These are phyloP conservation scores for Allium sativum DNA, from an alignment of 106 monocot genomes.

Conservation along the genomic window DNA sequence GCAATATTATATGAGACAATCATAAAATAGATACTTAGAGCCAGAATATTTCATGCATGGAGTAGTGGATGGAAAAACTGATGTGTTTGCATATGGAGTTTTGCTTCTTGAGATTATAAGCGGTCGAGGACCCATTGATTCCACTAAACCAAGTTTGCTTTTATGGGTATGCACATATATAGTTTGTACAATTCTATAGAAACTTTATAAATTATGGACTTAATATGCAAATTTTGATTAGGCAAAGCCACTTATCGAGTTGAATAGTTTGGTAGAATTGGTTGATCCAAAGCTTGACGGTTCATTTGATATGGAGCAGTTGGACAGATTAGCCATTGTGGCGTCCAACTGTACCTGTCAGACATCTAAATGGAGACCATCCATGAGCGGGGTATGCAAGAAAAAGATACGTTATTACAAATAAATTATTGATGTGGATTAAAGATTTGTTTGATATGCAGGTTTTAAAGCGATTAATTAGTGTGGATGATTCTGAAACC, in stretches of 20 bases:
- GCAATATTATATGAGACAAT: neutral
- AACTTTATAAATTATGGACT: neutral
- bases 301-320: conserved; percentile 26
- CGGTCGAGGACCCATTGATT: conserved; percentile 52
- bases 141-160: conserved; percentile 44
- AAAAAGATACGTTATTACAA: too few relatives aligned
- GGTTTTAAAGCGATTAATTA: conserved; percentile 35
- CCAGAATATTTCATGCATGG: conserved; percentile 83
- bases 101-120: conserved; percentile 58
- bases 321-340: conserved; percentile 30
- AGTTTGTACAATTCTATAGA: too few relatives aligned
- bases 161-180: conserved; percentile 37
- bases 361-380: conserved; percentile 45
- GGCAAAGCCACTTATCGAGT: conserved; percentile 51
- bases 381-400: conserved; percentile 42
- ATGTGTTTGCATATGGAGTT: conserved; percentile 62
- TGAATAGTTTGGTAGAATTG: conserved; percentile 27
- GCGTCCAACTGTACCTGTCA: conserved; percentile 48
- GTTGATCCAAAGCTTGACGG: conserved; percentile 37
- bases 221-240: conserved; percentile 3
- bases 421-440: too few relatives aligned
- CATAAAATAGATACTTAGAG: conserved; percentile 44
- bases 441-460: conserved; percentile 4
- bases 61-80: conserved; percentile 69
- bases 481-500: conserved; percentile 17